A percentile compares a stretch with the other conserved stretches of the same genome.
These are phyloP conservation scores for Rubia tinctorum DNA, from an alignment of 305 asterid genomes.

Conservation along the genomic window DNA sequence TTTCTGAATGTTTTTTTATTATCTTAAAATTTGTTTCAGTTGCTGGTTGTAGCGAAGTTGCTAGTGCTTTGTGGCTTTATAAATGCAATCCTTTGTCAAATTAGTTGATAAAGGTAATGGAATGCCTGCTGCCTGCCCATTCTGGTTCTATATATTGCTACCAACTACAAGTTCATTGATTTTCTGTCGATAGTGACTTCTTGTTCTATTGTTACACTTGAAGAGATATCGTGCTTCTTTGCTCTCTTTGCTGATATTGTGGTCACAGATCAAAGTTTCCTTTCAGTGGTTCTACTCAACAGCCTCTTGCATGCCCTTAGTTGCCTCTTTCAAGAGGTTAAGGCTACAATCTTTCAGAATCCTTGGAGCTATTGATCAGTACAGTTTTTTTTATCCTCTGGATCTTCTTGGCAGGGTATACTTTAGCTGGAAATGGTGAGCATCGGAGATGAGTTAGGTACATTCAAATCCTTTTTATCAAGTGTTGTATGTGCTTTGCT, in stretches of 20 bases:
- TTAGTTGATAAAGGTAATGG: neutral
- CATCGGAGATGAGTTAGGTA: neutral
- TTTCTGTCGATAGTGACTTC: neutral
- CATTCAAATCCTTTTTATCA: neutral
- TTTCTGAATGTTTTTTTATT: neutral
- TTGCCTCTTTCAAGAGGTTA: neutral
- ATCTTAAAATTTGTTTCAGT: neutral
- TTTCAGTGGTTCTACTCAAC: neutral
- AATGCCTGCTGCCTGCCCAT: neutral
- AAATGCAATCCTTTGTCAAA: neutral
- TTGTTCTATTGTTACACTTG: neutral
- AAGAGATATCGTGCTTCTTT: neutral
- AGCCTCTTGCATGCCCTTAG: neutral
- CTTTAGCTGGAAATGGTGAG: neutral
- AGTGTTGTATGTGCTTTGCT: too few species aligned
- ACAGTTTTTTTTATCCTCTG: neutral
- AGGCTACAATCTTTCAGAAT: neutral
- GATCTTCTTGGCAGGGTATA: neutral
- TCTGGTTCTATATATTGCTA: neutral
- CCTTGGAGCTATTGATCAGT: neutral
- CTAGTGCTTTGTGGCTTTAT: neutral
- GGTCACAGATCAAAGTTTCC: neutral
- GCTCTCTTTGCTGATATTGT: slow-evolving; percentile 3
- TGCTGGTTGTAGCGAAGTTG: neutral
- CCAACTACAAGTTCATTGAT: neutral